Percentiles rank a stretch among this genome's conserved stretches.
Conservation (phyloP, 2,329 filamentous ascomycete genomes). For the Penicillium italicum region DNA sequence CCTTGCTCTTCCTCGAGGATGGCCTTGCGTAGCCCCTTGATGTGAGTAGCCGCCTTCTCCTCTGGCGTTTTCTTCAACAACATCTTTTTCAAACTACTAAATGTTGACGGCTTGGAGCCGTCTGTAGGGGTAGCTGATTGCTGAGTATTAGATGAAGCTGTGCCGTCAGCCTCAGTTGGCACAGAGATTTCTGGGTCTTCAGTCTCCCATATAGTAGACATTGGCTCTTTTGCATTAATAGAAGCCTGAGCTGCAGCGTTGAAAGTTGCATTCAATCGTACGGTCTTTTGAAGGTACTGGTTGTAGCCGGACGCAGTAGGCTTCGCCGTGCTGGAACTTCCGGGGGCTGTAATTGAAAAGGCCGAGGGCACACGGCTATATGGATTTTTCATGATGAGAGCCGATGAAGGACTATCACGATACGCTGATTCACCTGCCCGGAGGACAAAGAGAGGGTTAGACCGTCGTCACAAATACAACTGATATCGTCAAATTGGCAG, state of each 20-base stretch:
- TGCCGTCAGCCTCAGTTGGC: background rate
- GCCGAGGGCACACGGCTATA: background rate
- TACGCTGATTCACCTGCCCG: background rate
- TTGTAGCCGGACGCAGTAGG: background rate
- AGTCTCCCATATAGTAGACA: background rate
- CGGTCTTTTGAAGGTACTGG: background rate
- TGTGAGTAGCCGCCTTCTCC: slow-evolving; percentile 21
- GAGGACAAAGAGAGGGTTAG: slow-evolving; percentile 27
- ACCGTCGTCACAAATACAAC: background rate
- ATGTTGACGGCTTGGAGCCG: background rate
- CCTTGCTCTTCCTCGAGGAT: slow-evolving; percentile 45
- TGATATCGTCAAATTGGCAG: background rate
- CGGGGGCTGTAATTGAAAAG: background rate
- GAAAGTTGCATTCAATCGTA: background rate
- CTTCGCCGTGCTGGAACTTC: background rate
- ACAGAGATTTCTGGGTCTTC: background rate
- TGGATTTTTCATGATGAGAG: background rate
- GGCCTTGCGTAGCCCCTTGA: slow-evolving; percentile 26
- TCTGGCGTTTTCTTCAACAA: slow-evolving; percentile 18
- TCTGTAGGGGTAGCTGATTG: background rate
- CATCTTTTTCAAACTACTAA: background rate
- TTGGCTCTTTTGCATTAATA: background rate
- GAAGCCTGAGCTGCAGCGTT: background rate
- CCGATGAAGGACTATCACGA: background rate
- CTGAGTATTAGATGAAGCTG: background rate